Evolutionary conservation across 1,139 yeast genomes (phyloP), one percentile per base, ranked within the genome.

Genomic region (Kazachstania sp.): DNA sequence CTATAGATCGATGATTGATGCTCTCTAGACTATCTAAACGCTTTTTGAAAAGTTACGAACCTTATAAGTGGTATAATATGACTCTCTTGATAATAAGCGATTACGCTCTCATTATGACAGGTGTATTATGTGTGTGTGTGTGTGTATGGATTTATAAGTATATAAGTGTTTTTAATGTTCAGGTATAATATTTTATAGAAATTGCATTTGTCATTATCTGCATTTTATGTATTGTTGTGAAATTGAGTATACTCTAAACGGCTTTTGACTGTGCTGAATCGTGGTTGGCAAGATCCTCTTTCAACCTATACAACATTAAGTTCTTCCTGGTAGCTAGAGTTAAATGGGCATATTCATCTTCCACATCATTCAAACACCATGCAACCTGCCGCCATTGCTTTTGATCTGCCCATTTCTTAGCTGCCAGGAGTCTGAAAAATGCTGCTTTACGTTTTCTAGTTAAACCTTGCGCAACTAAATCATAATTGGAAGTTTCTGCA

Each of bases 401-500:
- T 45, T 61, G 63, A 49, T 61, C 64, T 2, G 70, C 69, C 88
- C 95, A 83, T 59, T 84, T 86, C 49, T 78, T 78, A 4, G 90
- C 83, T 0, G 96, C 82, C 26, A 90, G 65, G 18, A 88, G 65
- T 56, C 77, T 75, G 90, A 96, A 90, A 32, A 90, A 71, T 0
- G 87, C 79, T 1, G 92, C 80, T 59, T 86, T 87, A 48, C 97
- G 73, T 46, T 67, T 67, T 48, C 95, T 71, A 1, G 84, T 75
- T 37, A 78, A 60, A 0, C 87, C 88, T 32, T 73, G 63, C 0
- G 71, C 68, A 4, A 70, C 67, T 49, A 71, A 63, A 34, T 68
- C 44, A 19, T 34, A 40, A 15, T 20, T 34, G 11, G 40, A 30
- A 2, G 20, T 15, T 2, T 8, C 65, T 53, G 78, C 78, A 34